These are phyloP conservation scores for Phascolomyces articulosus DNA, from an alignment of 371 early-diverging fungal species.

Conservation along the genomic window DNA sequence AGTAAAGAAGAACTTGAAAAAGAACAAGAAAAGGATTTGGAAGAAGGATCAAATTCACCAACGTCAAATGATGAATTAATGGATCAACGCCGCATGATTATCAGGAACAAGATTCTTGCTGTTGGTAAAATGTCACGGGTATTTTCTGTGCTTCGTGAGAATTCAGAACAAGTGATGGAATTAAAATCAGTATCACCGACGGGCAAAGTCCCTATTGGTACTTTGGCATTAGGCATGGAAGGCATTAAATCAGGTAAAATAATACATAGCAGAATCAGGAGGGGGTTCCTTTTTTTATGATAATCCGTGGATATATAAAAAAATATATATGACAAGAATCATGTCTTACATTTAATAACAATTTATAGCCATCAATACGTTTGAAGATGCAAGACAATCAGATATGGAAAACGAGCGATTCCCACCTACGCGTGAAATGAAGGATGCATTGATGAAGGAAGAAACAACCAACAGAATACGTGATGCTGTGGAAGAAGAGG, in stretches of 20 bases:
- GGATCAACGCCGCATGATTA: slow-evolving; percentile 66
- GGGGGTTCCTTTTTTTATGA: too few relatives aligned
- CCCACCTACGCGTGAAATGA: slow-evolving; percentile 76
- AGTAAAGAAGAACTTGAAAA: slow-evolving; percentile 73
- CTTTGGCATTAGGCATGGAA: slow-evolving; percentile 87
- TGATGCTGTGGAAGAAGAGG: slow-evolving; percentile 46
- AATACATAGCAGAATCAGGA: too few relatives aligned
- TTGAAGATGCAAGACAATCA: slow-evolving; percentile 89
- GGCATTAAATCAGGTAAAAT: slow-evolving; percentile 78
- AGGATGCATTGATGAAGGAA: slow-evolving; percentile 51
- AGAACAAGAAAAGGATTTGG: slow-evolving; percentile 8
- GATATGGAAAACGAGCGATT: slow-evolving; percentile 92
- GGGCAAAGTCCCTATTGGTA: slow-evolving; percentile 80
- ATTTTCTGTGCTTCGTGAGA: slow-evolving; percentile 87
- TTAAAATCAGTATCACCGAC: slow-evolving; percentile 86
- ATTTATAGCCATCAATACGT: slow-evolving; percentile 81
- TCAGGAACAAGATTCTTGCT: slow-evolving; percentile 91
- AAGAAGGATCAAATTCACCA: too few relatives aligned
- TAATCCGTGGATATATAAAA: too few relatives aligned
- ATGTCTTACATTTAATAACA: too few relatives aligned
- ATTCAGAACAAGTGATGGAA: slow-evolving; percentile 90
- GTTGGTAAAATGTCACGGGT: slow-evolving; percentile 89
- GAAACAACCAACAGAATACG: slow-evolving; percentile 42
- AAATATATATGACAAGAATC: too few relatives aligned
- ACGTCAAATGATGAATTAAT: slow-evolving; percentile 31